Percentiles rank a stretch among this genome's conserved stretches.
Conservation (phyloP, 2,329 filamentous ascomycete species). For the Ophiocordyceps camponoti-saundersi region DNA sequence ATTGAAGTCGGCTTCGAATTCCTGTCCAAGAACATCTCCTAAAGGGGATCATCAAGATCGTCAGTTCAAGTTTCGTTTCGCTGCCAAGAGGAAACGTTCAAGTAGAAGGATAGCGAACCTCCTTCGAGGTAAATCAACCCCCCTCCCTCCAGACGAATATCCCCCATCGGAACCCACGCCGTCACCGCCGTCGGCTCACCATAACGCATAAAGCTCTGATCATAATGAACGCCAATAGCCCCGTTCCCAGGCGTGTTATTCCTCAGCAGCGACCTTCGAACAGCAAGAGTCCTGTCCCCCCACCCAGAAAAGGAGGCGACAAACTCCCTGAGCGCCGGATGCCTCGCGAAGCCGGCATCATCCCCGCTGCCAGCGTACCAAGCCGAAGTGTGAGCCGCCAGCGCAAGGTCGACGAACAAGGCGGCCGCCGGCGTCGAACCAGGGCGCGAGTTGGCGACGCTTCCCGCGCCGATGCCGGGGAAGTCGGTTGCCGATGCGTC, state of each 20-base stretch:
- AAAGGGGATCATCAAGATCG: neutral
- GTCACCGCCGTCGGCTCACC: conserved; percentile 37
- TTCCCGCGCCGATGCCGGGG: conserved; percentile 29
- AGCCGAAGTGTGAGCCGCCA: conserved; percentile 32
- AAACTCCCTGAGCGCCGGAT: conserved; percentile 30
- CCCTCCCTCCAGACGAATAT: conserved; percentile 34
- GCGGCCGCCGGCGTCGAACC: conserved; percentile 15
- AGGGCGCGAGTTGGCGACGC: conserved; percentile 25
- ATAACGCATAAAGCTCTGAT: conserved; percentile 38
- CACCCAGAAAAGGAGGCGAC: conserved; percentile 34
- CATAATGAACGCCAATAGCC: conserved; percentile 43
- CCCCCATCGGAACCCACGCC: conserved; percentile 39
- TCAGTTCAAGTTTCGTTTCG: neutral
- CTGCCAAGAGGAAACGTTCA: too few species aligned
- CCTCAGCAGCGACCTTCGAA: conserved; percentile 29
- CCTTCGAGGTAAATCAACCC: conserved; percentile 42
- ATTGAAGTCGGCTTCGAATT: conserved; percentile 32
- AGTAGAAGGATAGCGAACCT: conserved; percentile 6
- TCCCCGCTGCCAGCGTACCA: conserved; percentile 22
- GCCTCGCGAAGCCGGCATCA: conserved; percentile 27
- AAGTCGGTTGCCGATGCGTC: conserved; percentile 5
- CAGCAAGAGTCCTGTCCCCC: conserved; percentile 25
- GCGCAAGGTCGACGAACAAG: conserved; percentile 19
- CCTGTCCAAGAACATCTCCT: conserved; percentile 20
- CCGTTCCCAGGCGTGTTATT: conserved; percentile 40